Percentiles rank a stretch among this genome's conserved stretches.
phyloP scores from a whole-genome alignment of 139 green algal species.

The Pseudopediastrum boryanum region DNA sequence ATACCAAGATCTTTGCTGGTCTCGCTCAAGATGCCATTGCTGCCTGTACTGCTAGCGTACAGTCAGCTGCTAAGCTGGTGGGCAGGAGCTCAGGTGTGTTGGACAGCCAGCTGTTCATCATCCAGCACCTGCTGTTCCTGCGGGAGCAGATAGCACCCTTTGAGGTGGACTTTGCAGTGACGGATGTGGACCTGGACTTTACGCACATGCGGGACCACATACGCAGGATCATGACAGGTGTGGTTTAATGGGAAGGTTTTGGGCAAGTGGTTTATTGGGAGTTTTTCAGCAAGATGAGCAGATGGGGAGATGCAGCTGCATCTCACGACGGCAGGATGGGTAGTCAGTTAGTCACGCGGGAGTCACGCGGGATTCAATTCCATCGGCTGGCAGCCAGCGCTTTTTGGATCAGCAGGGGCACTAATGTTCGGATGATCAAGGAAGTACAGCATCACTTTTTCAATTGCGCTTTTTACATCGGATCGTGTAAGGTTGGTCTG shows the following conservation, averaged over 20 bases:
- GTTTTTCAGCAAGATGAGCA: too few relatives aligned
- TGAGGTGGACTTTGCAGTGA: constrained; percentile 83
- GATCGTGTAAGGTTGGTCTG: too few relatives aligned
- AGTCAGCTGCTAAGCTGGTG: constrained; percentile 44
- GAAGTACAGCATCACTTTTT: too few relatives aligned
- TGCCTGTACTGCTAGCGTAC: constrained; percentile 73
- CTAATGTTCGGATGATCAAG: too few relatives aligned
- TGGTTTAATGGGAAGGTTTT: background rate
- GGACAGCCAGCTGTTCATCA: constrained; percentile 92
- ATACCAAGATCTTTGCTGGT: constrained; percentile 82
- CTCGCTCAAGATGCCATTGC: constrained; percentile 90
- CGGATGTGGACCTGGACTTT: constrained; percentile 93
- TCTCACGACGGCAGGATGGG: too few relatives aligned
- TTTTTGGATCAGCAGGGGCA: too few relatives aligned
- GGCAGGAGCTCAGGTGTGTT: constrained; percentile 49
- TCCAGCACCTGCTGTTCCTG: constrained; percentile 94
- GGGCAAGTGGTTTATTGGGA: too few relatives aligned
- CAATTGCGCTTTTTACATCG: too few relatives aligned
- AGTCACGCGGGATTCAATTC: too few relatives aligned
- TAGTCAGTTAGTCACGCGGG: too few relatives aligned
- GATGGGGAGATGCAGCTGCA: too few relatives aligned
- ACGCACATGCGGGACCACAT: constrained; percentile 90
- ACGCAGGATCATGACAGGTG: constrained; percentile 69
- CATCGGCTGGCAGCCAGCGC: too few relatives aligned
- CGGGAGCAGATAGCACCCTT: constrained; percentile 92